Percentiles rank a stretch among this genome's conserved stretches.
These are phyloP conservation scores for Stachybotrys echinatus DNA, from an alignment of 2,329 filamentous ascomycete species.

Conservation along the genomic window DNA sequence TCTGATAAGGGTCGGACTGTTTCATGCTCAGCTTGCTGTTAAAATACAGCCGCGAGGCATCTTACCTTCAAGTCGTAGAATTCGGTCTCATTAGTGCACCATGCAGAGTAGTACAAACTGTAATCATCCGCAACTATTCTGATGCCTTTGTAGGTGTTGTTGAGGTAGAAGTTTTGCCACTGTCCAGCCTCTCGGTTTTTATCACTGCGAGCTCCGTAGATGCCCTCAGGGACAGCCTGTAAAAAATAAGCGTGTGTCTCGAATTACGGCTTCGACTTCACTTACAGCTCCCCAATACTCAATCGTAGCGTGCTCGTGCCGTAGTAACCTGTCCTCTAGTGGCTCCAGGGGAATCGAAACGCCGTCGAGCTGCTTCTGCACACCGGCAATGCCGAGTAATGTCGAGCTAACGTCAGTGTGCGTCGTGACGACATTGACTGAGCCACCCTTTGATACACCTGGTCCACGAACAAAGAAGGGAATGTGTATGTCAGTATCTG, in stretches of 20 bases:
- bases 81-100: conserved; percentile 44
- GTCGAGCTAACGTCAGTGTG: conserved; percentile 50
- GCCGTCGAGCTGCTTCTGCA: conserved; percentile 38
- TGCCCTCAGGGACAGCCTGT: too few species aligned
- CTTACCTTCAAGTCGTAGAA: conserved; percentile 45
- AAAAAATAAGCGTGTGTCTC: too few species aligned
- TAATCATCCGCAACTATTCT: conserved; percentile 40
- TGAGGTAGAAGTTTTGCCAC: conserved; percentile 9
- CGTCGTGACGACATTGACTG: conserved; percentile 31
- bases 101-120: conserved; percentile 49
- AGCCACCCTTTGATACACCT: conserved; percentile 26
- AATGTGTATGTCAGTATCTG: conserved; percentile 40
- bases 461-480: conserved; percentile 42
- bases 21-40: too few species aligned
- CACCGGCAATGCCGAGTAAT: conserved; percentile 30
- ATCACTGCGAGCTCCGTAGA: too few species aligned
- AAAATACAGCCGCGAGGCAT: too few species aligned
- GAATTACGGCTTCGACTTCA: too few species aligned
- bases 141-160: conserved; percentile 50
- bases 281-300: too few species aligned
- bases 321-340: too few species aligned
- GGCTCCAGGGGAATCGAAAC: conserved; percentile 34
- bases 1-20: too few species aligned
- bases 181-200: not conserved
- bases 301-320: too few species aligned